Percentiles rank a stretch among this genome's conserved stretches.
Conservation (phyloP, 257 asterid species). For the Euphrasia confusa region DNA sequence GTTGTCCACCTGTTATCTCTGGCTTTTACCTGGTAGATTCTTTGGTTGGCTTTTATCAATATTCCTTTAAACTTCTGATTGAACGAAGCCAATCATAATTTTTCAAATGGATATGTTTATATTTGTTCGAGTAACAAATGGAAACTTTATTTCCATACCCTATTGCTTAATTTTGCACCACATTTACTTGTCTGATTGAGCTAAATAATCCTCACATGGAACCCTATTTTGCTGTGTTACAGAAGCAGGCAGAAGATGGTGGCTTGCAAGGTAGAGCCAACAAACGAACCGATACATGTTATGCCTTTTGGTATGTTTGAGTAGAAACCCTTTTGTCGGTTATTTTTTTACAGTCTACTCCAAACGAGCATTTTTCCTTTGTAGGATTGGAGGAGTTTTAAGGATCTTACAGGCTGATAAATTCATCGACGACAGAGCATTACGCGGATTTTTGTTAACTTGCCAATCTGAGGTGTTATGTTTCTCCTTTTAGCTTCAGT, state of each 20-base stretch:
- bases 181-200: background rate
- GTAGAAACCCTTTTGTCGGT: background rate
- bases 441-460: constrained; percentile 63
- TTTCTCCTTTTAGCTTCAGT: constrained; percentile 31
- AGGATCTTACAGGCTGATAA: constrained; percentile 70
- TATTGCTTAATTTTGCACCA: background rate
- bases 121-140: background rate
- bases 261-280: constrained; percentile 93
- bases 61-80: background rate
- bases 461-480: constrained; percentile 74
- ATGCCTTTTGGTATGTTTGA: constrained; percentile 78
- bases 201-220: constrained; percentile 1
- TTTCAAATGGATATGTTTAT: background rate
- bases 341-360: constrained; percentile 10
- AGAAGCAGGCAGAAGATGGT: constrained; percentile 86
- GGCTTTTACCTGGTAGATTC: background rate
- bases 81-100: background rate
- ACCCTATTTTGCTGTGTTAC: constrained; percentile 29
- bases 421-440: constrained; percentile 48
- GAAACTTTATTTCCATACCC: background rate
- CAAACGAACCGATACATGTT: constrained; percentile 85
- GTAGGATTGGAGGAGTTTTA: constrained; percentile 86
- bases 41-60: background rate
- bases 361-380: constrained; percentile 11
- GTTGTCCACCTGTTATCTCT: background rate